These are phyloP conservation scores for Trichoderma asperellum DNA, from an alignment of 2,329 filamentous ascomycete genomes.

Conservation along the genomic window DNA sequence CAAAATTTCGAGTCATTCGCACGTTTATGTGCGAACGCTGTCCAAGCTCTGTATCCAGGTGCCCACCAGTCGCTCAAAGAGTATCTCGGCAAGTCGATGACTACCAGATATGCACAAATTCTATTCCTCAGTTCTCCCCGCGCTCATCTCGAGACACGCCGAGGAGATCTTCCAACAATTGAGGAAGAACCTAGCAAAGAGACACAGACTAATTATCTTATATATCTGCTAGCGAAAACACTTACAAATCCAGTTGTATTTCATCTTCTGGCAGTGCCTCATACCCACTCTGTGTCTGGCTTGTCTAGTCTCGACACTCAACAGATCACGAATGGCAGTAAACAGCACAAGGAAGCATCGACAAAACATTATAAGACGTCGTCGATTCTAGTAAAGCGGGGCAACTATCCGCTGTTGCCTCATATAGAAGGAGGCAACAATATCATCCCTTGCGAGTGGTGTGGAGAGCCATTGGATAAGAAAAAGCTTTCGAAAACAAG, in stretches of 20 bases:
- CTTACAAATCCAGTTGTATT: background rate
- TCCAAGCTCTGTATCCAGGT: constrained; percentile 1
- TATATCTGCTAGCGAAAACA: background rate
- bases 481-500: background rate
- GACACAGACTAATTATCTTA: background rate
- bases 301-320: constrained; percentile 1
- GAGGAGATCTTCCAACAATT: background rate
- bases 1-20: background rate
- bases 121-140: background rate
- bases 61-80: constrained; percentile 4
- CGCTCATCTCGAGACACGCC: background rate
- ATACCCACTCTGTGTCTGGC: background rate
- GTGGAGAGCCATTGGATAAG: background rate
- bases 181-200: background rate
- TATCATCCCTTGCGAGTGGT: background rate
- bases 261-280: too few species aligned
- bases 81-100: constrained; percentile 8
- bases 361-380: constrained; percentile 11
- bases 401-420: constrained; percentile 4
- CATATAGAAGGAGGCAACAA: background rate
- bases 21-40: background rate
- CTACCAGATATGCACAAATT: background rate
- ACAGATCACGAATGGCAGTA: constrained; percentile 11
- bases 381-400: constrained; percentile 17
- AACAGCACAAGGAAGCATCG: background rate